phyloP scores from a whole-genome alignment of 108 stramenopile species.

The Epipyxis sp. region DNA sequence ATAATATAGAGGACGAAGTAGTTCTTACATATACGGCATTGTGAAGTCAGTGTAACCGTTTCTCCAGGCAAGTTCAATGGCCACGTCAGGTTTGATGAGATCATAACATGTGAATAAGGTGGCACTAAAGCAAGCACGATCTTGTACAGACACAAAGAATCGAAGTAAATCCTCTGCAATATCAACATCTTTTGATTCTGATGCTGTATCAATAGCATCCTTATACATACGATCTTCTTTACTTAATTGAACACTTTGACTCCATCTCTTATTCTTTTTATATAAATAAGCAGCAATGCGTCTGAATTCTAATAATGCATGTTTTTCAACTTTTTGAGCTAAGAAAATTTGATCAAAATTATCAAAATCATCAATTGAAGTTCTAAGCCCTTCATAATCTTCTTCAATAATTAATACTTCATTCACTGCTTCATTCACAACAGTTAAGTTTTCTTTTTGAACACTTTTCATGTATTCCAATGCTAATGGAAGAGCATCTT shows the following conservation, averaged over 20 bases:
- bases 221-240: constrained; percentile 99
- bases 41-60: constrained; percentile 92
- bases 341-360: constrained; percentile 98
- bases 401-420: constrained; percentile 96
- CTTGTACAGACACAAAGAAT: constrained; percentile 93
- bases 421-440: constrained; percentile 98
- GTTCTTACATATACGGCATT: constrained; percentile 83
- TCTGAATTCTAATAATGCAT: constrained; percentile 98
- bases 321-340: constrained; percentile 88
- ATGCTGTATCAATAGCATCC: constrained; percentile 98
- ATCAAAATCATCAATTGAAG: constrained; percentile 95
- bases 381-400: constrained; percentile 88
- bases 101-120: constrained; percentile 93
- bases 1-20: not conserved
- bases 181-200: constrained; percentile 80
- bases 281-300: constrained; percentile 98
- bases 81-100: constrained; percentile 92
- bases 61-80: constrained; percentile 96
- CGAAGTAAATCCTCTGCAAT: constrained; percentile 89
- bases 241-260: constrained; percentile 85
- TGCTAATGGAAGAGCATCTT: constrained; percentile 87
- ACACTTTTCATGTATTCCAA: constrained; percentile 89
- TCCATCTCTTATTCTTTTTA: constrained; percentile 94
- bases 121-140: constrained; percentile 97
- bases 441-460: constrained; percentile 88